Base-by-base conservation (phyloP, 441 rosid species). In the Erysimum pusillum region DNA sequence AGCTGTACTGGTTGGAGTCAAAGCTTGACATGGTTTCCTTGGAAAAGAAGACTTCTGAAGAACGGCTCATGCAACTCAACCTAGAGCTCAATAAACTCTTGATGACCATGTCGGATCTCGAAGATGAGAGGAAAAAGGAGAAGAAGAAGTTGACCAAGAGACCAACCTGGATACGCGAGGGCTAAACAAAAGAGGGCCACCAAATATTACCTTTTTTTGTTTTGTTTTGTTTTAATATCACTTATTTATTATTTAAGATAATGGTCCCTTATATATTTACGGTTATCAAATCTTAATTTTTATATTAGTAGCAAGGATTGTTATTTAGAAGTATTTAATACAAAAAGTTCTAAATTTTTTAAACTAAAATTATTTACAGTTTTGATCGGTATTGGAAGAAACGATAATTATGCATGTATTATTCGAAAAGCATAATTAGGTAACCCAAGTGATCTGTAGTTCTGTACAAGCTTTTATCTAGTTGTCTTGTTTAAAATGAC, bases 1-100 rank as follows among this genome's bases (percentile, higher is more conserved):
- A 12, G 4, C 58, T 65, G 20, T 71, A 56, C 2, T 73, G 71
- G 77, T 44, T 73, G 25, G 34, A 39, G 22, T 58, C 46, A 18
- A 73, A 63, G 56, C 32, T 52, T 53, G 63, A 32, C 12, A 57
- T 52, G 7, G 34, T 73, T 20, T 41, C 35, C 20, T 13, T 22
- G 56, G 73, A 68, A 15, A 54, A 53, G 63, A 73, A 63, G 62
- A 12, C 28, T 32, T 53, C 53, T 63, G 63, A 74, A 74, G 48
- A 39, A 42, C 64, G 77, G 64, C 20, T 73, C n/a, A 4, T 32
- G 46, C 38, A 63, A 18, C 61, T 63, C 25, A 32, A 44, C 20
- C 22, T 13, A 32, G 48, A 64, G 39, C 10, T 73, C 34, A 7
- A 53, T 5, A 14, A 73, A 53, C 63, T 63, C n/a, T 14, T 22